Evolutionary conservation across 805 yeast species (phyloP).

Genomic region (Priceomyces medius): DNA sequence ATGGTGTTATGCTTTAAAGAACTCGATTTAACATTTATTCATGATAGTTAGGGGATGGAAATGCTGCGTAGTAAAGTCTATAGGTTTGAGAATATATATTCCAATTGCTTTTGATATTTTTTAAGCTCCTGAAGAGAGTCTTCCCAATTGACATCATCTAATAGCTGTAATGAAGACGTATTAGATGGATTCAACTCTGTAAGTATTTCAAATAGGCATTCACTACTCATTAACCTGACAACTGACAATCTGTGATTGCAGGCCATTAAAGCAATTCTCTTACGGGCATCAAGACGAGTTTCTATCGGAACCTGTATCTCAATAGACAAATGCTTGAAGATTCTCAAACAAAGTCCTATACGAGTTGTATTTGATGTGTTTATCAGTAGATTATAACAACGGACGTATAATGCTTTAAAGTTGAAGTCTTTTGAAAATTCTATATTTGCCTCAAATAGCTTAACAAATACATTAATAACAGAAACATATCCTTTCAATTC

Average conservation of each 20-base stretch:
- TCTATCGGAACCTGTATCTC: constrained; percentile 6
- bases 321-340: constrained; percentile 42
- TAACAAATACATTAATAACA: constrained; percentile 31
- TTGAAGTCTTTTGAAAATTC: constrained; percentile 27
- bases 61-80: background rate
- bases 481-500: constrained; percentile 21
- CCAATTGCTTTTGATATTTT: constrained; percentile 3
- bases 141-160: constrained; percentile 14
- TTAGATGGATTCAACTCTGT: constrained; percentile 18
- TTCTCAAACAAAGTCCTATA: constrained; percentile 37
- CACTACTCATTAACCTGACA: constrained; percentile 40
- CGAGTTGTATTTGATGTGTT: constrained; percentile 42
- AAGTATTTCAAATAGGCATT: constrained; percentile 39
- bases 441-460: constrained; percentile 39
- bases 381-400: constrained; percentile 57
- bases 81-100: constrained; percentile 9
- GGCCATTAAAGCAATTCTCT: constrained; percentile 26
- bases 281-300: constrained; percentile 9
- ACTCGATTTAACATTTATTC: background rate
- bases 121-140: constrained; percentile 9
- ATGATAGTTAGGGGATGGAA: background rate
- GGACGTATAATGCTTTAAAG: constrained; percentile 39
- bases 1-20: too few species aligned
- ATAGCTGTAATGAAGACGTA: background rate
- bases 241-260: constrained; percentile 28